Evolutionary conservation across 1,284 basidiomycete species (phyloP).

Genomic region (Athelia psychrophila): DNA sequence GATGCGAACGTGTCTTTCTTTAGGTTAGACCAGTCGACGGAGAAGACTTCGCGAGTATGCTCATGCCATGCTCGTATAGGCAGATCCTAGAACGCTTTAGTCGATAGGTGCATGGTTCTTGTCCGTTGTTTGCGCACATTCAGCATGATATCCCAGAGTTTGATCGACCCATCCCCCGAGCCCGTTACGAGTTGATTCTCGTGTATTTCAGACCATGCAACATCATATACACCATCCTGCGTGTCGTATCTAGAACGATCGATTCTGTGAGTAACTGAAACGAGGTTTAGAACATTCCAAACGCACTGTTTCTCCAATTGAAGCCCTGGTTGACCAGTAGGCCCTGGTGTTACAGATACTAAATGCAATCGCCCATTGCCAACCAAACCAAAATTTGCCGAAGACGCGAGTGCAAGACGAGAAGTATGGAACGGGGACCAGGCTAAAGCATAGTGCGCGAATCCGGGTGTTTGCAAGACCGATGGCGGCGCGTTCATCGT

Average conservation of each 20-base stretch:
- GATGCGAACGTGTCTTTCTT: slow-evolving; percentile 90
- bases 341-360: slow-evolving; percentile 49
- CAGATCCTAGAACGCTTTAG: slow-evolving; percentile 57
- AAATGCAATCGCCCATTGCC: slow-evolving; percentile 90
- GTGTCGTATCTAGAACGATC: slow-evolving; percentile 76
- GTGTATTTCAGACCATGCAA: slow-evolving; percentile 92
- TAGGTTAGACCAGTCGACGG: slow-evolving; percentile 97
- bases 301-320: slow-evolving; percentile 70
- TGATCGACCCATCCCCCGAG: slow-evolving; percentile 90
- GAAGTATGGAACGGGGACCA: slow-evolving; percentile 93
- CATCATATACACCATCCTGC: slow-evolving; percentile 90
- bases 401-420: slow-evolving; percentile 82
- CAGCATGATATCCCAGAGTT: slow-evolving; percentile 88
- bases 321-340: slow-evolving; percentile 41
- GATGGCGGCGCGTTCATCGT: slow-evolving; percentile 52
- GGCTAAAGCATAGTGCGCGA: slow-evolving; percentile 84
- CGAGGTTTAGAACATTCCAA: slow-evolving; percentile 6
- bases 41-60: slow-evolving; percentile 90
- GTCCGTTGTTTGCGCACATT: slow-evolving; percentile 55
- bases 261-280: slow-evolving; percentile 13
- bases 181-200: slow-evolving; percentile 92
- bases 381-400: slow-evolving; percentile 94
- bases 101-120: too few relatives aligned
- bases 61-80: slow-evolving; percentile 94
- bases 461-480: slow-evolving; percentile 71